Evolutionary conservation across 202 grass and related monocot species (phyloP).

Genomic region (Zoysia matrella): DNA sequence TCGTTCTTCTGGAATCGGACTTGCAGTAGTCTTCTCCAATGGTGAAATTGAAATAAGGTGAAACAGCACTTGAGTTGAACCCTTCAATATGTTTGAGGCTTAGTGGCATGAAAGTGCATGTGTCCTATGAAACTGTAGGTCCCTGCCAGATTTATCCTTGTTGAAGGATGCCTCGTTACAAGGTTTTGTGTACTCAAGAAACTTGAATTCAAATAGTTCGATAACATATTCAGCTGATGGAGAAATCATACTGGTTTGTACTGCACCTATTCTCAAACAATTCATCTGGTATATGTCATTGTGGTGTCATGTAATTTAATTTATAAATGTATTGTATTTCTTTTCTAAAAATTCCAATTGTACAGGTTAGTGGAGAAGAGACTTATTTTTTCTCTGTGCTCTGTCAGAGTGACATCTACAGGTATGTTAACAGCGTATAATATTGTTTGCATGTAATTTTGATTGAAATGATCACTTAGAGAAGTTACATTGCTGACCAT

Average conservation of each 20-base stretch:
- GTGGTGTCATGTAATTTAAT: not conserved
- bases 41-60: slow-evolving; percentile 29
- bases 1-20: slow-evolving; percentile 67
- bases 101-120: slow-evolving; percentile 34
- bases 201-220: slow-evolving; percentile 51
- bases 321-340: not conserved
- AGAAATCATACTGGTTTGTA: slow-evolving; percentile 76
- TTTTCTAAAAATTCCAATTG: slow-evolving; percentile 39
- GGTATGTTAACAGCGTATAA: slow-evolving; percentile 55
- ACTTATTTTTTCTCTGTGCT: slow-evolving; percentile 81
- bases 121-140: slow-evolving; percentile 68
- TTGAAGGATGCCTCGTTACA: slow-evolving; percentile 73
- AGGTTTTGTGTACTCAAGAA: slow-evolving; percentile 68
- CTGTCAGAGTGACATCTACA: slow-evolving; percentile 73
- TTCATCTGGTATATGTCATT: slow-evolving; percentile 2
- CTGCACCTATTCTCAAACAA: slow-evolving; percentile 33
- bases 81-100: not conserved
- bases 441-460: slow-evolving; percentile 32
- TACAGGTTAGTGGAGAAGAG: slow-evolving; percentile 80
- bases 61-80: slow-evolving; percentile 11
- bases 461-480: not conserved
- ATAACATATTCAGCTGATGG: slow-evolving; percentile 81
- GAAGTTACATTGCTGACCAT: not conserved
- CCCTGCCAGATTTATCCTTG: slow-evolving; percentile 81
- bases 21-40: slow-evolving; percentile 64